Evolutionary conservation across 371 early-diverging fungal species (phyloP).

Genomic region (Syncephalastrum monosporum): DNA sequence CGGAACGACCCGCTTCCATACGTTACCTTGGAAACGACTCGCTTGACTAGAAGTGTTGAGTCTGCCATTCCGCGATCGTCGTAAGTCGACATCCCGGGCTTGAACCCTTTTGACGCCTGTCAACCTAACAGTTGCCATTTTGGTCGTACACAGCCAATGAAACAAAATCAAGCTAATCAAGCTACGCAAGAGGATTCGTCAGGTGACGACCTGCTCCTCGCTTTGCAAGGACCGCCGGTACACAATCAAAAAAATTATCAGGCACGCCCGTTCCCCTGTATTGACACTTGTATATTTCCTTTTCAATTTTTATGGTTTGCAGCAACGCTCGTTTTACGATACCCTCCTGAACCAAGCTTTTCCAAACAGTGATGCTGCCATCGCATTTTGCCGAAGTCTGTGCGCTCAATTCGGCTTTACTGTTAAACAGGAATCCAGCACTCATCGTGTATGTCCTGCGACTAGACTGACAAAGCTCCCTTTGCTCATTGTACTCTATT

Average conservation of each 20-base stretch:
- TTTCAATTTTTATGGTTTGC: background rate
- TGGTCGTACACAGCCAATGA: no score
- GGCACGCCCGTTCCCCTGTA: background rate
- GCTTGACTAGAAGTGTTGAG: no score
- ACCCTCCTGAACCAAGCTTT: constrained; percentile 39
- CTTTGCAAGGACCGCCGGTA: constrained; percentile 3
- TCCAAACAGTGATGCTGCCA: constrained; percentile 46
- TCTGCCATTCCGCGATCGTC: no score
- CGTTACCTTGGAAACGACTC: background rate
- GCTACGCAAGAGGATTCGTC: background rate
- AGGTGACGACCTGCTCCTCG: constrained; percentile 1
- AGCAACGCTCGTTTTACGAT: constrained; percentile 51
- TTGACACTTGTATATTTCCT: background rate
- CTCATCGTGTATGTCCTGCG: constrained; percentile 52
- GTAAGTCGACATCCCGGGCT: no score
- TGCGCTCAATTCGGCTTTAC: constrained; percentile 64
- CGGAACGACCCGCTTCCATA: constrained; percentile 3
- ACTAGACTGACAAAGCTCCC: background rate
- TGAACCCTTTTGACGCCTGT: no score
- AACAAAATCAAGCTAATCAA: no score
- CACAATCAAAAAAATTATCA: constrained; percentile 6
- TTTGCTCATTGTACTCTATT: background rate
- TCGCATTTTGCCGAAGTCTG: constrained; percentile 52
- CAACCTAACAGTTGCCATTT: no score
- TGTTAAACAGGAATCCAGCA: constrained; percentile 67